A percentile compares a stretch with the other conserved stretches of the same genome.
Conservation (phyloP, 805 yeast genomes). For the Diddensiella caesifluorescens region DNA sequence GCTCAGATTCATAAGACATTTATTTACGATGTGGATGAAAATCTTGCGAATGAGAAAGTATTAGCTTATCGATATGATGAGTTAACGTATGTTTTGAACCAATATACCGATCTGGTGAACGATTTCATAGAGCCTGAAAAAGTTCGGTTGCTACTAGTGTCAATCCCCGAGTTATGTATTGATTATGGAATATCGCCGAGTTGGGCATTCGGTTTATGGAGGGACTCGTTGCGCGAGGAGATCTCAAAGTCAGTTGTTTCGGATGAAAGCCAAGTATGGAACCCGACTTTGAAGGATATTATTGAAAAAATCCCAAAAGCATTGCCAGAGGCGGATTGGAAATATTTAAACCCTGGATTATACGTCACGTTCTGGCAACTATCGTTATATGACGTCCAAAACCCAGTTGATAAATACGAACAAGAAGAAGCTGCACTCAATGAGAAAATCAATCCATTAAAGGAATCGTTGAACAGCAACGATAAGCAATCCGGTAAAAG, state of each 20-base stretch:
- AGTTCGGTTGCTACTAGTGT: conserved; percentile 12
- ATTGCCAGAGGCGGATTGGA: conserved; percentile 27
- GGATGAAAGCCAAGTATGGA: conserved; percentile 40
- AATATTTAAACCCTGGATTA: conserved; percentile 35
- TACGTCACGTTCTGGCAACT: conserved; percentile 69
- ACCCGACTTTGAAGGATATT: conserved; percentile 35
- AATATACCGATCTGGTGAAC: conserved; percentile 53
- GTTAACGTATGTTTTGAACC: conserved; percentile 57
- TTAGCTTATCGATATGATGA: conserved; percentile 71
- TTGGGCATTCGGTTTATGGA: conserved; percentile 80
- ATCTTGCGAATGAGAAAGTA: conserved; percentile 46
- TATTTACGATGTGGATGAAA: conserved; percentile 34
- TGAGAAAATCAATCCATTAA: conserved; percentile 40
- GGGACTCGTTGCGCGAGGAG: conserved; percentile 37
- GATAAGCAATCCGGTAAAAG: conserved; percentile 1
- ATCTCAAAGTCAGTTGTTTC: conserved; percentile 26
- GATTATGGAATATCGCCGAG: conserved; percentile 32
- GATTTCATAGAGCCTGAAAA: conserved; percentile 39
- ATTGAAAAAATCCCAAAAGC: conserved; percentile 28
- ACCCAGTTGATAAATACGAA: conserved; percentile 45
- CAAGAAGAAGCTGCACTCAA: conserved; percentile 40
- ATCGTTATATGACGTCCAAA: conserved; percentile 64
- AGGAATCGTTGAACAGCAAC: conserved; percentile 53
- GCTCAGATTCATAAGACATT: conserved; percentile 42
- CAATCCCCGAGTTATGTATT: conserved; percentile 22